Conservation (phyloP, 1,284 basidiomycete genomes). For the Porogramme epimiltina region DNA sequence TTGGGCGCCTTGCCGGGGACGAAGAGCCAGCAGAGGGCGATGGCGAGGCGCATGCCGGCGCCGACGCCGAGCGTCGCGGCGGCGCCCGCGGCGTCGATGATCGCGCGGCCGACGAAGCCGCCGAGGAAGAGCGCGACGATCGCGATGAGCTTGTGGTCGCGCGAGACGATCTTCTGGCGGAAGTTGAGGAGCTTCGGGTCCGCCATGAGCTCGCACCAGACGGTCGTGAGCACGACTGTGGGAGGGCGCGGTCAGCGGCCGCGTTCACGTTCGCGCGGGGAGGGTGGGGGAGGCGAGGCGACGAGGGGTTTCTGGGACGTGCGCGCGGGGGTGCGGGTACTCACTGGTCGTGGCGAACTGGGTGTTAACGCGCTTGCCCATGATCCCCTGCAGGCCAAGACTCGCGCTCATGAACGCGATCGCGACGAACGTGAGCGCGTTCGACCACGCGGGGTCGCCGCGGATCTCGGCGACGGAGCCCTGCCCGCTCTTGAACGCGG, state of each 20-base stretch:
- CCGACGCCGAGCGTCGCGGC: conserved; percentile 70
- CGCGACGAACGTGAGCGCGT: conserved; percentile 63
- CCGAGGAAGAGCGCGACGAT: conserved; percentile 75
- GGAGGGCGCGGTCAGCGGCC: conserved; percentile 1
- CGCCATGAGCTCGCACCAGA: conserved; percentile 85
- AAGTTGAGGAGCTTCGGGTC: conserved; percentile 72
- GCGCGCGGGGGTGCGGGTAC: conserved; percentile 24
- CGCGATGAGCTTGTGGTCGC: conserved; percentile 76
- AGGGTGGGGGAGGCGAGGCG: conserved; percentile 2
- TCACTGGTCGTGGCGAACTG: conserved; percentile 78
- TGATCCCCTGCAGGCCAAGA: conserved; percentile 81
- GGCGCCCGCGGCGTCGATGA: conserved; percentile 63
- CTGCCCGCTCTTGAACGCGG: conserved; percentile 66
- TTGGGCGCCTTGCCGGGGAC: conserved; percentile 51
- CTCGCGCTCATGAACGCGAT: conserved; percentile 79
- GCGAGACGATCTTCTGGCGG: conserved; percentile 52
- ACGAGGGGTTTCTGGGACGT: background rate
- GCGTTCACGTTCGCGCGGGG: background rate
- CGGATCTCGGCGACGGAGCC: conserved; percentile 53
- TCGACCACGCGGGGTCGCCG: conserved; percentile 70
- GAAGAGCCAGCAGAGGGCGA: conserved; percentile 70
- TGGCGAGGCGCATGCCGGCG: conserved; percentile 63
- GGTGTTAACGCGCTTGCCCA: conserved; percentile 79
- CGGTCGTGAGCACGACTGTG: conserved; percentile 71
- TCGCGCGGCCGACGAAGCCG: conserved; percentile 69